Evolutionary conservation across 169 alveolate species (phyloP), one percentile per base, ranked within the genome.

Genomic region (Plasmodium gallinaceum): DNA sequence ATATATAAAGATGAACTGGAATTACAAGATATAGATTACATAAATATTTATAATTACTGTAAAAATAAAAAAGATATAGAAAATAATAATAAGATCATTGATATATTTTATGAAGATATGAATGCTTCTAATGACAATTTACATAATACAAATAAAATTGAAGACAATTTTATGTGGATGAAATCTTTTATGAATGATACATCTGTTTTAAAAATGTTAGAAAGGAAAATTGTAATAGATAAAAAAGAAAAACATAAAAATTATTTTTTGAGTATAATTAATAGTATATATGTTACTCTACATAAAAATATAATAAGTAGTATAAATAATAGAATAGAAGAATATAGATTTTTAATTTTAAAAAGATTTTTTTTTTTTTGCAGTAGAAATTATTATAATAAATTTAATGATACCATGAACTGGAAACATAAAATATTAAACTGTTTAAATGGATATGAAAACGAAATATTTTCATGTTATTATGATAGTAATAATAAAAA

Each of bases 171-270:
- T 46, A 0, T 80, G 0, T 80, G 90, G 90, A 22, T 12, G 5
- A 80, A 80, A n/a, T 80, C 90, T 8, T 80, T 61, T 20, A 20
- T 43, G 8, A 68, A 68, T 14, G 90, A 80, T 42, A 80, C 83
- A 26, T 39, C 18, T 26, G 57, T 45, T 16, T 60, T 80, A 37
- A 80, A 80, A 20, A 58, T 7, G 48, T 51, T 80, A 18, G 72
- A 51, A 51, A 51, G 60, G 18, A 61, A 65, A 39, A 65, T 66
- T 6, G 22, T 62, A 26, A 62, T 9, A 12, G 20, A 52, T 14
- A 80, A 32, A 18, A 80, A 78, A 37, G 78, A 46, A 61, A 80
- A 66, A 39, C 51, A 80, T 60, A 58, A 80, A 80, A 66, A 48
- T 14, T 10, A 32, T 20, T 80, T 66, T 57, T 68, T 80, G 48